Percentiles rank a stretch among this genome's conserved stretches.
Conservation (phyloP, 2,329 filamentous ascomycete genomes). For the Teratosphaeria gauchensis region DNA sequence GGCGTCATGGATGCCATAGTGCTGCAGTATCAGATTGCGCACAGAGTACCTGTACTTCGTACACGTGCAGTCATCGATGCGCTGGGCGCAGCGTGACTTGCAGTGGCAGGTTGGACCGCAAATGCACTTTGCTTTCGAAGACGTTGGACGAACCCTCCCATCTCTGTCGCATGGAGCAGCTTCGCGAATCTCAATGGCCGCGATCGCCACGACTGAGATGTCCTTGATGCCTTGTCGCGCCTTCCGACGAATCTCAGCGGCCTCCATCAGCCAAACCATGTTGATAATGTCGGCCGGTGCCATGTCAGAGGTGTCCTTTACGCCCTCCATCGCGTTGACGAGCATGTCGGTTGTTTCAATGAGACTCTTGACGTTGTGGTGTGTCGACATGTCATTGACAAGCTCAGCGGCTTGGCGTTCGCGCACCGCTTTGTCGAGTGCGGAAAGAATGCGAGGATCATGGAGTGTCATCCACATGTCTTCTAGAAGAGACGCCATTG, state of each 20-base stretch:
- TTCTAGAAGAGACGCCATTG: conserved; percentile 14
- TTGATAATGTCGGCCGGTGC: conserved; percentile 2
- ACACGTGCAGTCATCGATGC: conserved; percentile 2
- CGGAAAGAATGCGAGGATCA: conserved; percentile 6
- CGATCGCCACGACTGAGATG: background rate
- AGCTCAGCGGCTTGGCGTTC: conserved; percentile 1
- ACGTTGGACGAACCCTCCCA: background rate
- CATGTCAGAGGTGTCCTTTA: conserved; percentile 6
- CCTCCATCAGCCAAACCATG: conserved; percentile 6
- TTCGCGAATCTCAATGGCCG: background rate
- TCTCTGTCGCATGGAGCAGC: background rate
- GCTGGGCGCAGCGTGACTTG: background rate
- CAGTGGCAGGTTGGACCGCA: background rate
- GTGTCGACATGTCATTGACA: background rate
- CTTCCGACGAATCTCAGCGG: conserved; percentile 2
- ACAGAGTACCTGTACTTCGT: background rate
- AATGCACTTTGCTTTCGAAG: background rate
- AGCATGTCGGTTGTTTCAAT: background rate
- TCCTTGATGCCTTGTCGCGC: background rate
- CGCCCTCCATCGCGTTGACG: background rate
- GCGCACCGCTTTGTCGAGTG: conserved; percentile 13
- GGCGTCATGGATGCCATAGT: background rate
- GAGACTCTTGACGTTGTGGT: background rate
- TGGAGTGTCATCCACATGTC: conserved; percentile 10
- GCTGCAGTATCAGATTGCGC: background rate